Percentiles rank a stretch among this genome's conserved stretches.
Conservation (phyloP, 768 basidiomycete genomes). For the Amanita rubescens region DNA sequence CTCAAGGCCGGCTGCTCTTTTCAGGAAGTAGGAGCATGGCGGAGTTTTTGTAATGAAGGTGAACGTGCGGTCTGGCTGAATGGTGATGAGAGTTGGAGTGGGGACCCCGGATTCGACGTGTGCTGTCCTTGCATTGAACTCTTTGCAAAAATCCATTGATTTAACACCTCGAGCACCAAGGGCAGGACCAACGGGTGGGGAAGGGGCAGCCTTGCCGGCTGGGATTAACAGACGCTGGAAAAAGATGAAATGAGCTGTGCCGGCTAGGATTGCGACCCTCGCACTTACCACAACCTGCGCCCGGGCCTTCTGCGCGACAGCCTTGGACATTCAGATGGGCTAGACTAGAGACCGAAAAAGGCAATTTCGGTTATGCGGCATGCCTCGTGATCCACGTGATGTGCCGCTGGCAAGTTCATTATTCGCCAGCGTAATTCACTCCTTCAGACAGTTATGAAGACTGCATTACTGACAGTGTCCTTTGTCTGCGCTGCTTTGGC, state of each 20-base stretch:
- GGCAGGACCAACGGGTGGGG: constrained; percentile 94
- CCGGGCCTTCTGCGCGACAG: constrained; percentile 42
- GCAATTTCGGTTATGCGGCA: not conserved
- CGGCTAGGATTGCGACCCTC: constrained; percentile 8
- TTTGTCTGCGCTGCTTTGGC: constrained; percentile 37
- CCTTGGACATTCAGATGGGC: constrained; percentile 67
- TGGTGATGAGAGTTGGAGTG: constrained; percentile 85
- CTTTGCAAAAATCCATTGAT: constrained; percentile 99
- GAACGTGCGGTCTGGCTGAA: constrained; percentile 94
- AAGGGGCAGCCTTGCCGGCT: constrained; percentile 93
- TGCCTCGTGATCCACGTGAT: not conserved
- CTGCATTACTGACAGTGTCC: constrained; percentile 34
- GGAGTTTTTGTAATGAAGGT: constrained; percentile 91
- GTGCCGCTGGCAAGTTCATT: not conserved
- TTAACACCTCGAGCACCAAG: constrained; percentile 97
- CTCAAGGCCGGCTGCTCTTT: constrained; percentile 83
- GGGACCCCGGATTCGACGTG: constrained; percentile 82
- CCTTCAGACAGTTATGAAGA: constrained; percentile 36
- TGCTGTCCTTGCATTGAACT: constrained; percentile 97
- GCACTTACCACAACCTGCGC: constrained; percentile 70
- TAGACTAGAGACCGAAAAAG: constrained; percentile 1
- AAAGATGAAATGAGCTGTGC: constrained; percentile 8
- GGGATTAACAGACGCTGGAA: constrained; percentile 69
- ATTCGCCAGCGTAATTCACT: not conserved
- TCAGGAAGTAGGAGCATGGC: constrained; percentile 83